Percentiles rank a stretch among this genome's conserved stretches.
These are phyloP conservation scores for Hortiboletus rubellus DNA, from an alignment of 1,284 basidiomycete species.

Conservation along the genomic window DNA sequence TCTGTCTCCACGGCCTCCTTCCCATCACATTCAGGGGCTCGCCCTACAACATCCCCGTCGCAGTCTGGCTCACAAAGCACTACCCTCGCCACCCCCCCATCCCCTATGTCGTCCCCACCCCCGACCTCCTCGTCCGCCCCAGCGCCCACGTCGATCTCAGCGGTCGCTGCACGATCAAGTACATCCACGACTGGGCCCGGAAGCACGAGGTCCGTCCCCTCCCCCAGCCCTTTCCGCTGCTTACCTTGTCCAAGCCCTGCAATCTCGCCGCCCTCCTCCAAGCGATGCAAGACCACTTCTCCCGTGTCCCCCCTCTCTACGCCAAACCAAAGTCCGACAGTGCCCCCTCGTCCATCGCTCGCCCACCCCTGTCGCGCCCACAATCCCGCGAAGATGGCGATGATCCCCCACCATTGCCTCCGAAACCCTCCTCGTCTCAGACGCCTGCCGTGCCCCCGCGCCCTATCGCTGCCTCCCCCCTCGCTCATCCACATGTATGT, in stretches of 20 bases:
- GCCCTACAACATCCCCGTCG: slow-evolving; percentile 93
- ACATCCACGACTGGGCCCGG: slow-evolving; percentile 74
- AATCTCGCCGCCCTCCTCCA: slow-evolving; percentile 66
- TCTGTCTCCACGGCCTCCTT: slow-evolving; percentile 89
- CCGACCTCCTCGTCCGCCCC: slow-evolving; percentile 85
- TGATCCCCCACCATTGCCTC: slow-evolving; percentile 47
- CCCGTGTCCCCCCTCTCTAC: slow-evolving; percentile 85
- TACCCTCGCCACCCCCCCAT: slow-evolving; percentile 85
- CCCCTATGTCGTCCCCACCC: slow-evolving; percentile 93
- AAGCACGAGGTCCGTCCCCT: slow-evolving; percentile 75
- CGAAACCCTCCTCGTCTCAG: slow-evolving; percentile 42
- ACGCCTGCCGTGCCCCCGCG: slow-evolving; percentile 10
- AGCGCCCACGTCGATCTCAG: slow-evolving; percentile 80
- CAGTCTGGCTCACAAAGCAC: slow-evolving; percentile 83
- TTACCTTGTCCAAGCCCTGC: slow-evolving; percentile 54
- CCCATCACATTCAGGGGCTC: slow-evolving; percentile 79
- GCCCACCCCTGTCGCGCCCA: slow-evolving; percentile 21
- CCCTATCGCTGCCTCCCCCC: slow-evolving; percentile 14
- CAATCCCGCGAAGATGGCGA: slow-evolving; percentile 11
- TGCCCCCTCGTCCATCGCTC: slow-evolving; percentile 25
- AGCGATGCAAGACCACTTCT: slow-evolving; percentile 80
- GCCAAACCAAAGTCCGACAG: slow-evolving; percentile 64
- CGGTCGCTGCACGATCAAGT: slow-evolving; percentile 71
- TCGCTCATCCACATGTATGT: slow-evolving; percentile 24
- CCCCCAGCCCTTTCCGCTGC: slow-evolving; percentile 16